Conservation (phyloP, 2,329 filamentous ascomycete species). For the Orbilia oligospora region DNA sequence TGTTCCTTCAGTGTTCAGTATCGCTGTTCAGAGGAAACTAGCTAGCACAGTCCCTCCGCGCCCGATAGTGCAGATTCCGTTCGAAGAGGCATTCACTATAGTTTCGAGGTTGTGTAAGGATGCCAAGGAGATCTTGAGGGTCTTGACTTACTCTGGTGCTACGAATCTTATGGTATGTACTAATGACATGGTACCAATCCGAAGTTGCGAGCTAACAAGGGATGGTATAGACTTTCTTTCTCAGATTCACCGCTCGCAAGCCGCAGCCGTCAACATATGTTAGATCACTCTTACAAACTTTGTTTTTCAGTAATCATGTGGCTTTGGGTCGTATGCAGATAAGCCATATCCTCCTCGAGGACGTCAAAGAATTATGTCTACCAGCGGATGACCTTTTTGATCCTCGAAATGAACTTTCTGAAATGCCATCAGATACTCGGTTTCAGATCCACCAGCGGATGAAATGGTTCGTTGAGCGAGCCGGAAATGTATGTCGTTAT, state of each 20-base stretch:
- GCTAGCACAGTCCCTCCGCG: slow-evolving; percentile 94
- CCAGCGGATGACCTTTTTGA: slow-evolving; percentile 80
- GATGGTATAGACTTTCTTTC: slow-evolving; percentile 62
- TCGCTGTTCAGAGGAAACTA: slow-evolving; percentile 89
- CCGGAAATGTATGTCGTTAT: slow-evolving; percentile 67
- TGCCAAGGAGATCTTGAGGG: slow-evolving; percentile 77
- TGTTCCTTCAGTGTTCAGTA: slow-evolving; percentile 85
- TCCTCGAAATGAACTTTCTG: slow-evolving; percentile 80
- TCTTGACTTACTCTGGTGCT: slow-evolving; percentile 78
- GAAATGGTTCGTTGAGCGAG: slow-evolving; percentile 76
- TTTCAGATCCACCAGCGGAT: slow-evolving; percentile 81
- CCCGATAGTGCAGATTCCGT: slow-evolving; percentile 84
- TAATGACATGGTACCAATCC: no score
- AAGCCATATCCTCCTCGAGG: slow-evolving; percentile 82
- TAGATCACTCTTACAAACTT: slow-evolving; percentile 81
- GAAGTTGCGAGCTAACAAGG: slow-evolving; percentile 23
- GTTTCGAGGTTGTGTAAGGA: slow-evolving; percentile 81
- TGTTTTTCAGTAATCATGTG: slow-evolving; percentile 80
- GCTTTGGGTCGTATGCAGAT: slow-evolving; percentile 79
- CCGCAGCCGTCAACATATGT: slow-evolving; percentile 88
- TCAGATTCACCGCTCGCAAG: slow-evolving; percentile 69
- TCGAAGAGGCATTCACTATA: slow-evolving; percentile 79
- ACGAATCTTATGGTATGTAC: slow-evolving; percentile 77
- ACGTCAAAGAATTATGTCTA: slow-evolving; percentile 82
- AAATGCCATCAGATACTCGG: slow-evolving; percentile 80